phyloP scores from a whole-genome alignment of 371 early-diverging fungal species.

The Dichotomocladium elegans region DNA sequence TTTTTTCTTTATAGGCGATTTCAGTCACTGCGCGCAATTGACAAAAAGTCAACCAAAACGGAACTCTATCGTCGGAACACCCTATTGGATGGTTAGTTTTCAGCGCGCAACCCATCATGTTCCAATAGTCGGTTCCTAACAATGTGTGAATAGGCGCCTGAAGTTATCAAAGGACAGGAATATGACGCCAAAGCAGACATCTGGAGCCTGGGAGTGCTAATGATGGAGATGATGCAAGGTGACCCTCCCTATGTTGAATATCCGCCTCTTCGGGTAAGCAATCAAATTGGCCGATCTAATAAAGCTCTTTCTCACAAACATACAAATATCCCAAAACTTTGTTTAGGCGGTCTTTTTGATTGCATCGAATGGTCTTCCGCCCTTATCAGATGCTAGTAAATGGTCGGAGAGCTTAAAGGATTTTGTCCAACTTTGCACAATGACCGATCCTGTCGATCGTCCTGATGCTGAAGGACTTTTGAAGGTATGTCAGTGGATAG shows the following conservation, averaged over 20 bases:
- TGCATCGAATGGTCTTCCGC: slow-evolving; percentile 59
- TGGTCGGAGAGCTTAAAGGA: slow-evolving; percentile 53
- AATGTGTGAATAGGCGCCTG: slow-evolving; percentile 84
- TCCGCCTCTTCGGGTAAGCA: slow-evolving; percentile 59
- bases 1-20: slow-evolving; percentile 52
- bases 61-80: slow-evolving; percentile 71
- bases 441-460: slow-evolving; percentile 9
- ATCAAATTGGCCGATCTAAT: neutral
- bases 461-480: slow-evolving; percentile 44
- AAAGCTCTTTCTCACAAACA: too few relatives aligned
- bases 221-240: slow-evolving; percentile 83
- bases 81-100: slow-evolving; percentile 84
- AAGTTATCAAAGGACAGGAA: slow-evolving; percentile 75
- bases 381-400: slow-evolving; percentile 45
- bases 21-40: slow-evolving; percentile 68
- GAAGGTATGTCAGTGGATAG: slow-evolving; percentile 15
- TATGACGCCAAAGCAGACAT: slow-evolving; percentile 85
- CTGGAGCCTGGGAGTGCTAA: slow-evolving; percentile 84
- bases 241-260: slow-evolving; percentile 71
- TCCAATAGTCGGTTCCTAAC: too few relatives aligned
- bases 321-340: too few relatives aligned
- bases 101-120: too few relatives aligned
- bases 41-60: slow-evolving; percentile 58
- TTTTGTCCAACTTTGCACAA: slow-evolving; percentile 48
- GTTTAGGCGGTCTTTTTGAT: slow-evolving; percentile 62